Conservation (phyloP, 2,329 filamentous ascomycete species). For the Pseudogymnoascus sp. region DNA sequence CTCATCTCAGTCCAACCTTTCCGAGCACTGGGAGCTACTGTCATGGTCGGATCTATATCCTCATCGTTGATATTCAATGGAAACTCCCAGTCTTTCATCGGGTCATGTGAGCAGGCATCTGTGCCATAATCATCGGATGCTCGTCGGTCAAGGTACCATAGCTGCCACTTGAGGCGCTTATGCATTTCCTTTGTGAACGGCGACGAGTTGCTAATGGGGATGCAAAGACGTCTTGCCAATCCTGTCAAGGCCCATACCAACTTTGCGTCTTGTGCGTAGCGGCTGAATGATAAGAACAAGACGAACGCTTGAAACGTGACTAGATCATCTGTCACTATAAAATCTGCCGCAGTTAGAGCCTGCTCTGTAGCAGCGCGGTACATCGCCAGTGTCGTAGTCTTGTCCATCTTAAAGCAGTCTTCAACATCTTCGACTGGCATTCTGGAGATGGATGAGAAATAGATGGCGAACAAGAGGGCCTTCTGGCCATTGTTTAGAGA, state of each 20-base stretch:
- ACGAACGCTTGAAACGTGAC: conserved; percentile 56
- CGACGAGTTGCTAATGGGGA: conserved; percentile 35
- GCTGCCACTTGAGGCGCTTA: conserved; percentile 52
- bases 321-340: conserved; percentile 54
- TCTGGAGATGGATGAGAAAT: conserved; percentile 24
- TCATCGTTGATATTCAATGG: conserved; percentile 54
- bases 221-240: conserved; percentile 45
- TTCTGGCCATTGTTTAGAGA: conserved; percentile 63
- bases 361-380: conserved; percentile 49
- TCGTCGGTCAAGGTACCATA: conserved; percentile 54
- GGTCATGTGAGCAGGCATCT: conserved; percentile 41
- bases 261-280: conserved; percentile 45
- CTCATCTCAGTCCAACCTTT: conserved; percentile 50
- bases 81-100: conserved; percentile 46
- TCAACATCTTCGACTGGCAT: conserved; percentile 32
- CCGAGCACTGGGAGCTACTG: conserved; percentile 40
- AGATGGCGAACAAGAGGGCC: conserved; percentile 38
- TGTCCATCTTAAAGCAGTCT: conserved; percentile 33
- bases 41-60: conserved; percentile 45
- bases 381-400: conserved; percentile 34
- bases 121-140: conserved; percentile 54
- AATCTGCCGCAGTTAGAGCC: conserved; percentile 55
- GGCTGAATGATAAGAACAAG: conserved; percentile 50
- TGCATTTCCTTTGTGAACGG: conserved; percentile 51
- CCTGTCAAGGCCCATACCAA: conserved; percentile 61